Base-by-base conservation (phyloP, 2,329 filamentous ascomycete species). In the Fusarium nygamai region DNA sequence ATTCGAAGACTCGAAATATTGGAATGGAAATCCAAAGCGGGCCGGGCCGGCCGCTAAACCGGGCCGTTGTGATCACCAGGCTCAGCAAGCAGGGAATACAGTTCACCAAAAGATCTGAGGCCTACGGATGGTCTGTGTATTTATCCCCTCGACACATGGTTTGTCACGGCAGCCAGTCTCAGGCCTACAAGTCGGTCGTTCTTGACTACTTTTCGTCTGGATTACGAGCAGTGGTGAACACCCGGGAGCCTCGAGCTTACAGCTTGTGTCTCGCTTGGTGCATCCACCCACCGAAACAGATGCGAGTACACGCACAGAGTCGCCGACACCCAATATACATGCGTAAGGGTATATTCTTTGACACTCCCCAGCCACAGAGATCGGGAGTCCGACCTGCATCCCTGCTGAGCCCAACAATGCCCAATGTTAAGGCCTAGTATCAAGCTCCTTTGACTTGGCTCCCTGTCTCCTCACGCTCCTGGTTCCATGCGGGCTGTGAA, bases 401-500 rank as follows among this genome's bases (percentile, higher is more conserved):
- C 61, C 69, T 61, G 70, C 64, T 62, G 69, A 74, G 75, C 76
- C 77, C 60, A 78, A 78, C 69, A 77, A 72, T 77, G 76, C 77
- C 77, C 75, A 77, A 68, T 62, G 44, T 58, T 44, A 54, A 62
- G 69, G 67, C 59, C 46, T 34, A 64, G 65, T 60, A 64, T 67
- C 59, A 61, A 44, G 48, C 38, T 65, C 60, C 58, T 60, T 50
- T 54, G 57, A 34, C 44, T 53, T 53, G 53, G 48, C 43, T 61
- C 51, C 39, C 64, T 66, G 67, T 51, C 61, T 65, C 60, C 65
- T 67, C 68, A 64, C 54, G 59, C 67, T 74, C 73, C 67, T 69
- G 72, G 73, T 75, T 69, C 56, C 62, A 78, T 78, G 75, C 75
- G 74, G 69, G 69, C 72, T 66, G 74, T 78, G 74, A 78, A 78